These are phyloP conservation scores for Glutinoglossum americanum DNA, from an alignment of 495 filamentous ascomycete species.

Conservation along the genomic window DNA sequence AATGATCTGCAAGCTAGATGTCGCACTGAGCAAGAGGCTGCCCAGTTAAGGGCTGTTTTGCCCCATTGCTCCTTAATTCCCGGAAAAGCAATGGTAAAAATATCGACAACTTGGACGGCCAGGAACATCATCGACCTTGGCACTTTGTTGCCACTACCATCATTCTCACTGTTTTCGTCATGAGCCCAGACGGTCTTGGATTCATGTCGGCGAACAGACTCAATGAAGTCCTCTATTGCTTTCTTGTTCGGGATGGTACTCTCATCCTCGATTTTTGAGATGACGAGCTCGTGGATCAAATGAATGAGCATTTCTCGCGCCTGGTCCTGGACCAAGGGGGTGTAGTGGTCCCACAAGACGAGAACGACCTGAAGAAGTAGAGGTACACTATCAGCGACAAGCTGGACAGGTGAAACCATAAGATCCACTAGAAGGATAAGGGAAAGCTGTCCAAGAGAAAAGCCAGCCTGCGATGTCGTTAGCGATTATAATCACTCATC, in stretches of 20 bases:
- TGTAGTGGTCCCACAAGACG: slow-evolving; percentile 93
- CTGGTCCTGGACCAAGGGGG: slow-evolving; percentile 84
- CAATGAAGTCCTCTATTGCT: slow-evolving; percentile 70
- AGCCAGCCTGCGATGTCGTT: slow-evolving; percentile 31
- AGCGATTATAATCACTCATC: slow-evolving; percentile 4
- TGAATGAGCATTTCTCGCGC: slow-evolving; percentile 95
- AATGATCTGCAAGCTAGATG: slow-evolving; percentile 93
- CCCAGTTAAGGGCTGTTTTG: slow-evolving; percentile 77
- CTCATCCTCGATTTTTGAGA: slow-evolving; percentile 68
- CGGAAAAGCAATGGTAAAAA: slow-evolving; percentile 71
- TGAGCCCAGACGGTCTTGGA: slow-evolving; percentile 77
- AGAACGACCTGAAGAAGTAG: slow-evolving; percentile 77
- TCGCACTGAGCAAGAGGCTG: slow-evolving; percentile 86
- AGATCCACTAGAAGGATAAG: slow-evolving; percentile 89
- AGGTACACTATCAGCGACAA: slow-evolving; percentile 55
- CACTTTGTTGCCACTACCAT: slow-evolving; percentile 47
- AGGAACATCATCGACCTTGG: slow-evolving; percentile 70
- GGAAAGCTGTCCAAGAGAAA: slow-evolving; percentile 81
- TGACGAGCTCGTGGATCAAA: slow-evolving; percentile 87
- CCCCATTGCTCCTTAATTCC: slow-evolving; percentile 78
- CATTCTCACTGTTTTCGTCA: slow-evolving; percentile 63
- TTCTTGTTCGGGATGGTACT: slow-evolving; percentile 40
- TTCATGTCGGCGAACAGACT: slow-evolving; percentile 73
- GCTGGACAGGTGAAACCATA: slow-evolving; percentile 74
- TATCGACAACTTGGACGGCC: slow-evolving; percentile 55